Conservation (phyloP, 2,329 filamentous ascomycete species). For the Coniochaeta sp. region DNA sequence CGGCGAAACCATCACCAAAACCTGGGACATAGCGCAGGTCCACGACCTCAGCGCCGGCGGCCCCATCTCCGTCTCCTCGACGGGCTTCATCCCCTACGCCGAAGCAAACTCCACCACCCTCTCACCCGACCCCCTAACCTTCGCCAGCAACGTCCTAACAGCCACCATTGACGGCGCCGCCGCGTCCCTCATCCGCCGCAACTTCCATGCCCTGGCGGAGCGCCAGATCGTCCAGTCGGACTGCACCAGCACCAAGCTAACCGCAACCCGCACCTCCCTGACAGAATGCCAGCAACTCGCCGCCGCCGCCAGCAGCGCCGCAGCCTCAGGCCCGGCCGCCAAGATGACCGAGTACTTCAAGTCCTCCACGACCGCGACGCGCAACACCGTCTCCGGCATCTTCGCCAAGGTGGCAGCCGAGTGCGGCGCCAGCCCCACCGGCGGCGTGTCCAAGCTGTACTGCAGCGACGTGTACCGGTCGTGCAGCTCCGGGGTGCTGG, state of each 20-base stretch:
- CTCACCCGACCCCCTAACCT: constrained; percentile 41
- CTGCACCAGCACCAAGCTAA: constrained; percentile 41
- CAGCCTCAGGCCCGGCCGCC: constrained; percentile 36
- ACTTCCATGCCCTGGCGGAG: constrained; percentile 33
- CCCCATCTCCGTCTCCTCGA: constrained; percentile 45
- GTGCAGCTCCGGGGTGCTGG: constrained; percentile 45
- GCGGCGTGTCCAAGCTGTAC: constrained; percentile 41
- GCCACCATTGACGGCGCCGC: constrained; percentile 48
- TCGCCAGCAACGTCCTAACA: constrained; percentile 50
- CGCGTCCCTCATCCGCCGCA: constrained; percentile 40
- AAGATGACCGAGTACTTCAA: constrained; percentile 59
- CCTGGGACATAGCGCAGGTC: constrained; percentile 47
- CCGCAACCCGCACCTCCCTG: constrained; percentile 41
- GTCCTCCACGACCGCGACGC: constrained; percentile 35
- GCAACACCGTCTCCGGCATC: constrained; percentile 43
- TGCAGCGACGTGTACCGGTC: constrained; percentile 49
- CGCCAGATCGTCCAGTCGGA: constrained; percentile 44
- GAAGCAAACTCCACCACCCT: constrained; percentile 42
- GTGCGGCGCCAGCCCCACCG: constrained; percentile 40
- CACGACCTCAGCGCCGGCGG: constrained; percentile 46
- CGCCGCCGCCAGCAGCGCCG: constrained; percentile 40
- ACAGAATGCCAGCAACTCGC: constrained; percentile 47
- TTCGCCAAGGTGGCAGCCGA: constrained; percentile 43
- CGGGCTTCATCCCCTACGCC: constrained; percentile 49
- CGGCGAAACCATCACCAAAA: constrained; percentile 41